These are phyloP conservation scores for Exophiala aquamarina DNA, from an alignment of 2,329 filamentous ascomycete species.

Conservation along the genomic window DNA sequence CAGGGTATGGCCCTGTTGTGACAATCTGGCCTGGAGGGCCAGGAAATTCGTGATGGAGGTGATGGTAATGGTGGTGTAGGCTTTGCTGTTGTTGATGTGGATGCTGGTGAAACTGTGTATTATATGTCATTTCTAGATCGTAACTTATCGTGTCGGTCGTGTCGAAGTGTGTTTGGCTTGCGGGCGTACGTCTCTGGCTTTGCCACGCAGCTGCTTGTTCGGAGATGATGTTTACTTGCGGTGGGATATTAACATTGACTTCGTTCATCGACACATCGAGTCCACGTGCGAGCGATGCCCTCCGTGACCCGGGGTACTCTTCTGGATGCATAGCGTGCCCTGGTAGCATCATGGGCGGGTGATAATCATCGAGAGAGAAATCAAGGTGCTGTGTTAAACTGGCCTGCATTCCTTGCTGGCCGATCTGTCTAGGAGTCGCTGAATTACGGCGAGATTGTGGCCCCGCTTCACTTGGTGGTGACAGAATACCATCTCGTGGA, in stretches of 20 bases:
- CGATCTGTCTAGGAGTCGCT: slow-evolving; percentile 9
- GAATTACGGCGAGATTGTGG: slow-evolving; percentile 10
- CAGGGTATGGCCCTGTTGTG: slow-evolving; percentile 12
- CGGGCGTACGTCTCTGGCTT: no score
- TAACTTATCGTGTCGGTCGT: no score
- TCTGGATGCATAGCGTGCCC: not conserved
- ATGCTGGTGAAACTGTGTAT: not conserved
- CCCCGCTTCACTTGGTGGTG: slow-evolving; percentile 8
- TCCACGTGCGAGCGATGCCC: slow-evolving; percentile 1
- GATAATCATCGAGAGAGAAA: not conserved
- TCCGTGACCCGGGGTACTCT: not conserved
- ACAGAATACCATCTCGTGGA: slow-evolving; percentile 7
- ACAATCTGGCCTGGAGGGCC: slow-evolving; percentile 4
- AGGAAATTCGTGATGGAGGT: slow-evolving; percentile 2
- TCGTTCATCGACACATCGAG: not conserved
- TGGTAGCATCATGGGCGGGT: not conserved
- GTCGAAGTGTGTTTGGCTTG: no score
- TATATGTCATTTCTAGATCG: no score
- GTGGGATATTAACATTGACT: no score
- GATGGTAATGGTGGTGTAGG: slow-evolving; percentile 1
- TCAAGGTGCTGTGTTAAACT: not conserved
- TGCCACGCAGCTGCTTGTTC: no score
- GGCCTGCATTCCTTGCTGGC: not conserved
- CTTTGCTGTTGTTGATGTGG: not conserved
- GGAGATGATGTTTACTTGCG: no score